phyloP scores from a whole-genome alignment of 2,329 filamentous ascomycete genomes.

The Simplicillium sp. region DNA sequence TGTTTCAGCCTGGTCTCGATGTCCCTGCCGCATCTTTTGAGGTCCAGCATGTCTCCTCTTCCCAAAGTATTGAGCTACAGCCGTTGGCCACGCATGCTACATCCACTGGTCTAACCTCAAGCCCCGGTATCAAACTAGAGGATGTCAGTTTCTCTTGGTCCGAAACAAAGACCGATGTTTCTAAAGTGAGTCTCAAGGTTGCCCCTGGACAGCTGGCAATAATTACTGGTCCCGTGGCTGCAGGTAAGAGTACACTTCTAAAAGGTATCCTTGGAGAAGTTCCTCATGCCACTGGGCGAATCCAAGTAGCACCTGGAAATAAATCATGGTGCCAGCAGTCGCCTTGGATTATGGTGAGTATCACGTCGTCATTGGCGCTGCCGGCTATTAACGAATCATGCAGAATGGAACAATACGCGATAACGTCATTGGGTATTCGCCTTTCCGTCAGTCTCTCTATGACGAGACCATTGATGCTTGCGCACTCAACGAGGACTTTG shows the following conservation, averaged over 20 bases:
- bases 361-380: no score
- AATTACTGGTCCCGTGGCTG: slow-evolving; percentile 31
- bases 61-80: not conserved
- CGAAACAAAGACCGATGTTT: slow-evolving; percentile 16
- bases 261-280: not conserved
- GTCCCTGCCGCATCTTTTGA: no score
- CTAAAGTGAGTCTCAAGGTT: slow-evolving; percentile 22
- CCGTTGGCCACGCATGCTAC: slow-evolving; percentile 2
- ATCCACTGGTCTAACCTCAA: not conserved
- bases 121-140: slow-evolving; percentile 5
- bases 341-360: not conserved
- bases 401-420: slow-evolving; percentile 22
- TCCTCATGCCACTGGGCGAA: not conserved
- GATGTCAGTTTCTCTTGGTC: slow-evolving; percentile 25
- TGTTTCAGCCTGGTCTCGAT: slow-evolving; percentile 14
- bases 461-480: slow-evolving; percentile 15
- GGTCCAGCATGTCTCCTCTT: no score
- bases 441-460: slow-evolving; percentile 16
- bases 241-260: slow-evolving; percentile 32
- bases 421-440: slow-evolving; percentile 22
- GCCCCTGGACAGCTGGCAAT: slow-evolving; percentile 22
- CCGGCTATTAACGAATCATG: no score
- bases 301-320: not conserved
- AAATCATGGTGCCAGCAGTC: not conserved
- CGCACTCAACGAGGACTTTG: slow-evolving; percentile 22